Evolutionary conservation across 176 grass and related monocot genomes (phyloP).

Genomic region (Tillandsia fasciculata): DNA sequence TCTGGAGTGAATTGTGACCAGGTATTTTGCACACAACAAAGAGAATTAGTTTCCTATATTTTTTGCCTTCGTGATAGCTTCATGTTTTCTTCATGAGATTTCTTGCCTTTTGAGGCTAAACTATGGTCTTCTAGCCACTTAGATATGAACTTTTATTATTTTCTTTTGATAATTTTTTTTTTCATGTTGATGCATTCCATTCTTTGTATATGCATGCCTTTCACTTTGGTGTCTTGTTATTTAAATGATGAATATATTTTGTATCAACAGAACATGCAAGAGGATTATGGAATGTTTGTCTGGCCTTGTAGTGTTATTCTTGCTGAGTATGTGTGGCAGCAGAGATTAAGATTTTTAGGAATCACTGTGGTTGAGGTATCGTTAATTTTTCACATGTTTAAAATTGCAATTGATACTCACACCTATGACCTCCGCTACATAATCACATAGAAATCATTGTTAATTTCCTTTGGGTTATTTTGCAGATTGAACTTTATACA

Average conservation of each 20-base stretch:
- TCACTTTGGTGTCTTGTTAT: background rate
- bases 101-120: background rate
- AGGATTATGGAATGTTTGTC: slow-evolving; percentile 93
- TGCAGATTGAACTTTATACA: too few species aligned
- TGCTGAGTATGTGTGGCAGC: slow-evolving; percentile 76
- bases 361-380: slow-evolving; percentile 51
- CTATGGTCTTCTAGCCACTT: too few species aligned
- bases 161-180: too few species aligned
- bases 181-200: background rate
- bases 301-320: slow-evolving; percentile 79
- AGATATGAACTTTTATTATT: too few species aligned
- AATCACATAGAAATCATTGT: too few species aligned
- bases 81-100: background rate
- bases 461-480: too few species aligned
- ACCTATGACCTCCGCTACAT: too few species aligned
- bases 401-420: too few species aligned
- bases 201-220: background rate
- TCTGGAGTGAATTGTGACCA: too few species aligned
- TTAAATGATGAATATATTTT: background rate
- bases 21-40: too few species aligned
- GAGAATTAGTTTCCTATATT: too few species aligned
- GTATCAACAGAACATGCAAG: slow-evolving; percentile 42
- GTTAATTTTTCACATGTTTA: background rate
- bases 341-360: slow-evolving; percentile 40
- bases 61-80: too few species aligned